Base-by-base conservation (phyloP, 2,329 filamentous ascomycete genomes). In the Trichophyton mentagrophytes region DNA sequence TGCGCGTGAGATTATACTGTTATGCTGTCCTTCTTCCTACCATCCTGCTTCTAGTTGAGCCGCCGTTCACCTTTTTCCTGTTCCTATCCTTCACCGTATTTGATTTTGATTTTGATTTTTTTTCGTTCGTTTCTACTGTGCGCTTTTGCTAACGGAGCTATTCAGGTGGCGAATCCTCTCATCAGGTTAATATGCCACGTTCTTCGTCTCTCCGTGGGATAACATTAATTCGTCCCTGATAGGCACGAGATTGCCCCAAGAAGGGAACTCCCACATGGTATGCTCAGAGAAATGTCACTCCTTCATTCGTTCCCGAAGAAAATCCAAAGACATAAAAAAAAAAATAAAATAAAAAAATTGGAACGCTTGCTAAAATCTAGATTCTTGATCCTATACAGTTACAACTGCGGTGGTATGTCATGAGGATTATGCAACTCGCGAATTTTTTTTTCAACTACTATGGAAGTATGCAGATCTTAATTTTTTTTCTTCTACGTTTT, bases 201-300 rank as follows among this genome's bases (percentile, higher is more conserved):
- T 66, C 62, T 62, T 60, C 59, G 53, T 57, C 58, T 63, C 47
- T 53, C 62, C 58, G 57, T 59, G 60, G 60, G 58, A 64, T 60
- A 61, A 51, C 59, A 61, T 64, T 65, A 63, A 65, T 63, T 57
- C 63, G 59, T 55, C 53, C 61, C 61, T 61, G 60, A 65, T 67
- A 90, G 88, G 88, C 88, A 71, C 87, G 88, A 71, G 88, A 92
- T 71, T 93, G 89, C 82, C 89, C 89, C 71, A 89, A 85, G 81
- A 87, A 88, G 78, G 87, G 87, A 69, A 85, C 86, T 69, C 84
- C 88, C 69, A 90, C 89, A 77, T 91, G 88, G 87, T 90, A 79
- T 75, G 60, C 27, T 58, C 42, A 25, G 30, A 57, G 7, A 57
- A 42, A 8, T 17, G 6, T 57, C 30, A 13, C 20, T 40, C 7